Base-by-base conservation (phyloP, 2,329 filamentous ascomycete genomes). In the Tetracladium maxilliforme region DNA sequence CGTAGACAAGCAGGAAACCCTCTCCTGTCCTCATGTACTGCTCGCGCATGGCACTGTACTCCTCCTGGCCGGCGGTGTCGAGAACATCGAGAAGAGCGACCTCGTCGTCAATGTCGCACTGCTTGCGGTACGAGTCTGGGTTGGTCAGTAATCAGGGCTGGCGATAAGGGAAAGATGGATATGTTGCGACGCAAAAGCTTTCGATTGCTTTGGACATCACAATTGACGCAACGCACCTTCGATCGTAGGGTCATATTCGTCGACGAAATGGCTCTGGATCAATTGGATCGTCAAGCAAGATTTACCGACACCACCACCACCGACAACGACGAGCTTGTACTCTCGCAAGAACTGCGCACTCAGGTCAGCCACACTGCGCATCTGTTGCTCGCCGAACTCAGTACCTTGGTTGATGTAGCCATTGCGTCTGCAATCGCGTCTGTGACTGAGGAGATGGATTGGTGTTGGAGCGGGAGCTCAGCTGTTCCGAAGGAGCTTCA, bases 1-100 rank as follows among this genome's bases (percentile, higher is more conserved):
- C 93, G 66, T 95, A 95, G 45, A 95, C 84, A 26, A 98, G 74
- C 47, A 98, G 61, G 58, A 98, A 98, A 27, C 90, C 90, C 58
- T 98, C 90, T 49, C 90, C 90, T 14, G 87, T 95, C 45, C 90
- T 77, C 87, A 98, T 98, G 68, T 95, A 98, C 60, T 95, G 90
- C 63, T 98, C 90, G 49, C 90, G 71, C 90, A 98, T 95, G 27
- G 90, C 90, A 29, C 86, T 93, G 64, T 95, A 98, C 61, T 98
- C 90, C 58, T 98, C 90, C 56, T 98, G 90, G 32, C 90, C 90
- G 34, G 90, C 90, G 27, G 90, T 98, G 56, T 98, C 90, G 51
- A 95, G 76, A 35, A 98, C 90, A 54, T 98, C 90, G 54, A 98
- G 78, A 32, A 98, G 70, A 25, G 90, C 90, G 39, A 94, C 84